A percentile compares a stretch with the other conserved stretches of the same genome.
phyloP scores from a whole-genome alignment of 1,284 basidiomycete genomes.

The Tylopilus sp. region DNA sequence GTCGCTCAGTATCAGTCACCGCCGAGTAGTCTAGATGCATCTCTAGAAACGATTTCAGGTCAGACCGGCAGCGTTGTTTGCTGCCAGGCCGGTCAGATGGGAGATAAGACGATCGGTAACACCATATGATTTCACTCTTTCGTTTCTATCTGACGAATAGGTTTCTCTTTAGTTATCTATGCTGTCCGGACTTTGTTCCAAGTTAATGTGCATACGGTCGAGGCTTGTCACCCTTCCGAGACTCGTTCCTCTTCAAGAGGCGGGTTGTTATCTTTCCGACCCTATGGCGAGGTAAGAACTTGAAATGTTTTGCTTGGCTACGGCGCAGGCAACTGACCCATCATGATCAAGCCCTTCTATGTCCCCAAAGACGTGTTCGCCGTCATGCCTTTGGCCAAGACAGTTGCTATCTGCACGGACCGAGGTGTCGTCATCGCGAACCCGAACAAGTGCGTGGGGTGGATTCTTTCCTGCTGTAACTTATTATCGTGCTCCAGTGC shows the following conservation, averaged over 20 bases:
- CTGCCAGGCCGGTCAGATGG: constrained; percentile 65
- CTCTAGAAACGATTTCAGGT: constrained; percentile 67
- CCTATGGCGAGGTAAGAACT: constrained; percentile 69
- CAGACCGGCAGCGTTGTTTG: constrained; percentile 65
- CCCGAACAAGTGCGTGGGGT: constrained; percentile 64
- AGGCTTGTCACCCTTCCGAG: constrained; percentile 49
- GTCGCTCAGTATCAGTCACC: constrained; percentile 62
- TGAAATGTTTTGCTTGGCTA: constrained; percentile 5
- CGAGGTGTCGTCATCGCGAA: constrained; percentile 73
- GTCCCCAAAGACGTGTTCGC: constrained; percentile 75
- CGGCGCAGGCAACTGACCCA: constrained; percentile 6
- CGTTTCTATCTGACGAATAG: constrained; percentile 15
- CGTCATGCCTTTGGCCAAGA: constrained; percentile 68
- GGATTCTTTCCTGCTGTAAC: not conserved
- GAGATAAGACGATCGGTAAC: constrained; percentile 64
- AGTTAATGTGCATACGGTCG: constrained; percentile 59
- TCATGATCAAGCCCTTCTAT: constrained; percentile 63
- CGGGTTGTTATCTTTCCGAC: constrained; percentile 58
- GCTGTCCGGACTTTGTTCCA: constrained; percentile 71
- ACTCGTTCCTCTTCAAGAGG: constrained; percentile 43
- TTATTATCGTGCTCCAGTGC: constrained; percentile 44
- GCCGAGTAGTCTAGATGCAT: constrained; percentile 59
- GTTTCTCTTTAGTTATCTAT: constrained; percentile 66
- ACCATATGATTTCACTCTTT: constrained; percentile 7
- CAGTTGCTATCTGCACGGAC: constrained; percentile 71